Conservation (phyloP, 352 stramenopile genomes). For the Globisporangium uncinulatum region DNA sequence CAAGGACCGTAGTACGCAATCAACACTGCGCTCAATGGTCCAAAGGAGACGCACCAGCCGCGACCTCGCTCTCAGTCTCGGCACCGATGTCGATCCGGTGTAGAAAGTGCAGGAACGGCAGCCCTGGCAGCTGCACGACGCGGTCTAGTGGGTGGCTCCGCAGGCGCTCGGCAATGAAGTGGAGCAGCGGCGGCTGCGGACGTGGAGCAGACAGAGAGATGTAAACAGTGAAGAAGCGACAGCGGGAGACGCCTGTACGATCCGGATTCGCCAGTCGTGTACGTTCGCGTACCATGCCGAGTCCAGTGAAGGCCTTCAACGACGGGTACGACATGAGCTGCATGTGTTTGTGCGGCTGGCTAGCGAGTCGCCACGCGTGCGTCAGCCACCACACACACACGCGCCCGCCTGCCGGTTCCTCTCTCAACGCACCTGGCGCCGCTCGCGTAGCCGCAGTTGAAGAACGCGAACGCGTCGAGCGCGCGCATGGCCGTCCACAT, state of each 20-base stretch:
- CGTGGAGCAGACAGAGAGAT: not conserved
- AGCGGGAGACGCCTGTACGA: not conserved
- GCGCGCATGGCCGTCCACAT: constrained; percentile 70
- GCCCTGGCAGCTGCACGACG: constrained; percentile 49
- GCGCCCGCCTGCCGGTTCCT: no score
- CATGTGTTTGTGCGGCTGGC: constrained; percentile 86
- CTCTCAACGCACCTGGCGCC: constrained; percentile 43
- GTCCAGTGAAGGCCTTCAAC: constrained; percentile 49
- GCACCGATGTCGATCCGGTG: constrained; percentile 41
- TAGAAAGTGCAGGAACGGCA: constrained; percentile 72
- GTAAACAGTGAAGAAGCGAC: not conserved
- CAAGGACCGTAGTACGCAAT: no score
- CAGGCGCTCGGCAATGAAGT: constrained; percentile 63
- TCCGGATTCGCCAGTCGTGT: not conserved
- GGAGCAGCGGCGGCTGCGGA: constrained; percentile 54
- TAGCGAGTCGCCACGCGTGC: constrained; percentile 6
- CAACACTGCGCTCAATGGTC: no score
- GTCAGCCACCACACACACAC: not conserved
- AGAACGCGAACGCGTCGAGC: constrained; percentile 76
- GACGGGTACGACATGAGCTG: constrained; percentile 81
- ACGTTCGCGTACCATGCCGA: constrained; percentile 33
- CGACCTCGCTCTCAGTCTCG: constrained; percentile 29
- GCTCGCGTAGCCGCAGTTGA: constrained; percentile 82
- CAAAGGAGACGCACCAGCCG: constrained; percentile 31
- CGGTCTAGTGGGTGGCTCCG: constrained; percentile 22